Evolutionary conservation across 345 rosid genomes (phyloP), one percentile per base, ranked within the genome.

Genomic region (Sonneratia caseolaris): DNA sequence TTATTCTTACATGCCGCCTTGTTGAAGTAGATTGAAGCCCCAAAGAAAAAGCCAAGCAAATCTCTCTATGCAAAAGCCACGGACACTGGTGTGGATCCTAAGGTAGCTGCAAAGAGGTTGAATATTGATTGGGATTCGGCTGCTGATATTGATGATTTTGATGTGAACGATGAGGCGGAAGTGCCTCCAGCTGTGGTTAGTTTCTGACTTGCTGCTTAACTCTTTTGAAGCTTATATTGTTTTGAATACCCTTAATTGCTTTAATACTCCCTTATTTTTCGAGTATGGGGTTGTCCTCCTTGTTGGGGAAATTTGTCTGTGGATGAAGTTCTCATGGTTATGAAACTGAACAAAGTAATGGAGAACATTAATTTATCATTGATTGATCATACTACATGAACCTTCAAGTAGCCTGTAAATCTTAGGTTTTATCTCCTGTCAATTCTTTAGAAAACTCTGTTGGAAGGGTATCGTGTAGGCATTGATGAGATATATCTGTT

Each of bases 111-210:
- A 24, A 89, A 89, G 85, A 91, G 93, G 87, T 82, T 95, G 75
- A 89, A 95, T 62, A 19, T 90, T 38, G 97, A 95, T 37, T 95
- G 97, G 96, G 97, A 95, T 84, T 79, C 97, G 78, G 97, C 97
- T 72, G 97, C 99, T 77, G 88, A 91, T 71, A 88, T 91, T 78
- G 91, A 87, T 69, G 92, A 86, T 22, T 80, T 72, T 53, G 91
- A 82, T 47, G 70, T 15, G 6, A 80, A 71, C 36, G 84, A 89
- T 66, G 92, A 86, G 37, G 64, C 84, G 64, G 91, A 89, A 73
- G 92, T 90, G 13, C 92, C 89, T 47, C 24, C 90, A 72, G 90
- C 78, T 72, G 72, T 90, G 97, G 96, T 94, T 81, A 18, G 95
- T 82, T 77, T 67, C 67, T 73, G n/a, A 71, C 77, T 67, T 59